Base-by-base conservation (phyloP, 305 asterid genomes). In the Caryopteris hybrid region DNA sequence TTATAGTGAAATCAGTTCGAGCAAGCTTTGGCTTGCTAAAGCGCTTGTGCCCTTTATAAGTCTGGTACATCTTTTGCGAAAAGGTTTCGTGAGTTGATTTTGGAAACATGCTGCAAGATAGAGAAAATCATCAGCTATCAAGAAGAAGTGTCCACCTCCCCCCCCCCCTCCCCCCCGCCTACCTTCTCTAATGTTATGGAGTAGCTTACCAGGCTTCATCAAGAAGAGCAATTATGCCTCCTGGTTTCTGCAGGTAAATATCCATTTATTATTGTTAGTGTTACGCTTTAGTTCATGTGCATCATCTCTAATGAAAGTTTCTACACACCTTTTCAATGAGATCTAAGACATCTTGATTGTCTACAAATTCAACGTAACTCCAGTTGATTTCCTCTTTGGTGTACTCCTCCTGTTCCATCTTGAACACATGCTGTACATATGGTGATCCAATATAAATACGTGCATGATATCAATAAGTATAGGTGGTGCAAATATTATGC, bases 1-100 rank as follows among this genome's bases (percentile, higher is more conserved):
- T 86, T 78, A 94, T 84, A 12, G 89, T 94, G 87, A 94, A 94
- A 74, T 81, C 95, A 47, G 98, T 89, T 48, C 85, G 84, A 69
- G 99, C 85, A 72, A 94, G 96, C 80, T 94, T 94, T 43, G 99
- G 98, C 85, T 94, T 94, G 89, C 88, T 91, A 73, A 94, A 94
- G 55, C 99, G 95, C 71, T 87, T 91, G 86, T 91, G 92, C 50
- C 66, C 83, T 82, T 80, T 94, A 71, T 87, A 94, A 14, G 97
- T 91, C 85, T 91, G 98, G 83, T 94, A 94, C 93, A 94, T 88
- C 89, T 94, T 94, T 73, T 94, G 96, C 12, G 98, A 91, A 74
- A 91, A 91, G 20, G 99, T 94, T 78, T 91, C 99, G 41, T 94
- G 98, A 42, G 99, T 94, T 69, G 99, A 84, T 84, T 88, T 94